A percentile compares a stretch with the other conserved stretches of the same genome.
Evolutionary conservation across 2,329 filamentous ascomycete genomes (phyloP).

Genomic region (Fusarium beomiforme): DNA sequence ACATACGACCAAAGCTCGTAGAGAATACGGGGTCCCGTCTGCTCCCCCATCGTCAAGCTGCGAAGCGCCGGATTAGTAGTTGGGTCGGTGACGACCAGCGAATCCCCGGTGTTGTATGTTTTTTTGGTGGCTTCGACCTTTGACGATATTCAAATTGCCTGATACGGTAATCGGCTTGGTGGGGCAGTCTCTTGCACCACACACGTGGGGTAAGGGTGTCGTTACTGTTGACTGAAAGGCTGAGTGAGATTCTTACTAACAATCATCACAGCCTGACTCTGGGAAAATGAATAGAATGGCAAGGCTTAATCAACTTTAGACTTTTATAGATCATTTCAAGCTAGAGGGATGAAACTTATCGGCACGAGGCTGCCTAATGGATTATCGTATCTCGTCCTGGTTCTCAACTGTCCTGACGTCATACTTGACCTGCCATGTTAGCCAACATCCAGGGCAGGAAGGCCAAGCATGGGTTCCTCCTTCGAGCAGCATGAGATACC

Average conservation of each 20-base stretch:
- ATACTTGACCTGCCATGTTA: background rate
- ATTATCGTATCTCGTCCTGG: background rate
- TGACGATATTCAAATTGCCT: background rate
- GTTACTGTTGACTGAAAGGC: background rate
- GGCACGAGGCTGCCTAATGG: background rate
- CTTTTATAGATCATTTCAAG: background rate
- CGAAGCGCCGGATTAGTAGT: slow-evolving; percentile 22
- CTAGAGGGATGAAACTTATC: background rate
- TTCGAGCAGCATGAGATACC: background rate
- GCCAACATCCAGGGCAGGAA: slow-evolving; percentile 1
- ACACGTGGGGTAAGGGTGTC: background rate
- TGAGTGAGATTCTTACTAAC: background rate
- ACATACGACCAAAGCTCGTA: slow-evolving; percentile 24
- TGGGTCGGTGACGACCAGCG: slow-evolving; percentile 20
- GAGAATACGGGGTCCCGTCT: slow-evolving; percentile 9
- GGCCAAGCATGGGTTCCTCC: background rate
- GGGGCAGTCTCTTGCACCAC: background rate
- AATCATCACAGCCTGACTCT: background rate
- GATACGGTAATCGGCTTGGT: background rate
- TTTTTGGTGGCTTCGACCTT: background rate
- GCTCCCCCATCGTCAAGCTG: slow-evolving; percentile 15
- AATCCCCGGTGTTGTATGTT: slow-evolving; percentile 26
- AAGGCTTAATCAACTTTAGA: no score
- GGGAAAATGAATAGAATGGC: background rate
- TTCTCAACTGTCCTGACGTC: slow-evolving; percentile 13